Evolutionary conservation across 257 asterid genomes (phyloP).

Genomic region (Cruciata laevipes): DNA sequence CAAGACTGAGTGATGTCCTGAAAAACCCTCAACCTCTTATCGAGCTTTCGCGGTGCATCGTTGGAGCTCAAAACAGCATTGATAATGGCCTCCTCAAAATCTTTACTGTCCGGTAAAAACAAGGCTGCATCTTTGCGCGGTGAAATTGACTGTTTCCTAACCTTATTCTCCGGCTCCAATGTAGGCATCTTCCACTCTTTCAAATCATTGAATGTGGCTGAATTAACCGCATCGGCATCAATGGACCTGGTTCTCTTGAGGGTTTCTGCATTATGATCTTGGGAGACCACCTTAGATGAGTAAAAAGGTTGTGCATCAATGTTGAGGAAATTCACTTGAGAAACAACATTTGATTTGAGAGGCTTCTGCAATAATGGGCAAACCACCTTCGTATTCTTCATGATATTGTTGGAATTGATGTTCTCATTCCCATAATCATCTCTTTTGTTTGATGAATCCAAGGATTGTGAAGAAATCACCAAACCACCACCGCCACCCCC

Average conservation of each 20-base stretch:
- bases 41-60: conserved; percentile 27
- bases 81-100: conserved; percentile 75
- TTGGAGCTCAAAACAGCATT: conserved; percentile 56
- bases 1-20: conserved; percentile 62
- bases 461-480: background rate
- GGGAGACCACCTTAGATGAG: conserved; percentile 27
- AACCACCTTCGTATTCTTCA: conserved; percentile 11
- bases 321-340: conserved; percentile 43
- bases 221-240: conserved; percentile 21
- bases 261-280: conserved; percentile 28
- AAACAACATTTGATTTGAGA: conserved; percentile 12
- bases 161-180: conserved; percentile 33
- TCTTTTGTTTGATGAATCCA: conserved; percentile 12
- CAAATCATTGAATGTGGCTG: conserved; percentile 8
- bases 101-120: conserved; percentile 60
- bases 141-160: conserved; percentile 35
- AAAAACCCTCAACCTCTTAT: conserved; percentile 83
- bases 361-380: conserved; percentile 22
- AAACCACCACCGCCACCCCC: background rate
- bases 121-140: conserved; percentile 44
- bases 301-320: conserved; percentile 71
- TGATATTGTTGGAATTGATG: conserved; percentile 30
- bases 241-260: conserved; percentile 73
- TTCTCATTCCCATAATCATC: conserved; percentile 71
- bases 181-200: conserved; percentile 18